Conservation (phyloP, 2,329 filamentous ascomycete genomes). For the Pseudogymnoascus destructans region DNA sequence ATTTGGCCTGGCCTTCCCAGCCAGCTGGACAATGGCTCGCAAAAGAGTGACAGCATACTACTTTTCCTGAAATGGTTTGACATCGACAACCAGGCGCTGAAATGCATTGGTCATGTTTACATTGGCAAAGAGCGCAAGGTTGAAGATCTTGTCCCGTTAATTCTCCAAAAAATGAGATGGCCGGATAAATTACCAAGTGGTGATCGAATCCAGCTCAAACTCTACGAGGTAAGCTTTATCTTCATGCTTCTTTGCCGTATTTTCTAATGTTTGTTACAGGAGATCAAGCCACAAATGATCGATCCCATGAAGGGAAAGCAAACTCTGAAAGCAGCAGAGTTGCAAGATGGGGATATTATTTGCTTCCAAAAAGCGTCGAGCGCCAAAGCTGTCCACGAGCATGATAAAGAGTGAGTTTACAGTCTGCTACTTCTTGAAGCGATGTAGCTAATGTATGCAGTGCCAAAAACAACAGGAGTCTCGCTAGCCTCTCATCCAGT, state of each 20-base stretch:
- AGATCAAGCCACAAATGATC: slow-evolving; percentile 98
- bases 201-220: slow-evolving; percentile 46
- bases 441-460: slow-evolving; percentile 33
- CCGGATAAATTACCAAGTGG: slow-evolving; percentile 54
- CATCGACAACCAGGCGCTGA: slow-evolving; percentile 57
- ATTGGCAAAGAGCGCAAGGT: slow-evolving; percentile 81
- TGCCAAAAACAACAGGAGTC: not conserved
- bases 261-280: slow-evolving; percentile 32
- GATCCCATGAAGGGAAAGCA: slow-evolving; percentile 86
- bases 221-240: slow-evolving; percentile 55
- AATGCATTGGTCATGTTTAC: slow-evolving; percentile 72
- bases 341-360: slow-evolving; percentile 93
- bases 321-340: slow-evolving; percentile 78
- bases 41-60: slow-evolving; percentile 55
- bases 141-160: slow-evolving; percentile 64
- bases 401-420: slow-evolving; percentile 18
- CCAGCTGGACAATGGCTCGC: slow-evolving; percentile 41
- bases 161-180: slow-evolving; percentile 78
- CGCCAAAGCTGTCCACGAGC: slow-evolving; percentile 26
- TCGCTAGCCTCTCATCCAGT: not conserved
- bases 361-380: slow-evolving; percentile 67
- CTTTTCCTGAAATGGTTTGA: slow-evolving; percentile 93
- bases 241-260: not conserved
- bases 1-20: slow-evolving; percentile 55
- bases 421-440: slow-evolving; percentile 24